Evolutionary conservation across 2,329 filamentous ascomycete genomes (phyloP), one percentile per base, ranked within the genome.

Genomic region (Bretziella fagacearum): DNA sequence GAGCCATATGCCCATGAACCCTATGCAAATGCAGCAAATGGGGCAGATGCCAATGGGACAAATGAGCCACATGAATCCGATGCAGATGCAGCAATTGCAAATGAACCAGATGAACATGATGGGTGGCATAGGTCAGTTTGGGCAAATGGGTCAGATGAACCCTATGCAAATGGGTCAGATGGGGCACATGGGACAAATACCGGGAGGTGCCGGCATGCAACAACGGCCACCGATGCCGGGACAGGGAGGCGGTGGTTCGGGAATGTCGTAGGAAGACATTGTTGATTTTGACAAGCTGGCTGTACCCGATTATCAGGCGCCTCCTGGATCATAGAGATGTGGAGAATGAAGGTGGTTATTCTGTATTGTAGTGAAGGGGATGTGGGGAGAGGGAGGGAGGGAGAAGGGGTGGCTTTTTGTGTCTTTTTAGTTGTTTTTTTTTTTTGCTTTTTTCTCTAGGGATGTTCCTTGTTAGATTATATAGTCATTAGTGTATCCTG

Each of bases 211-310:
- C 6, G 39, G 43, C 22, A 50, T 50, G 37, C 43, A 46, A 36
- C 48, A 50, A 32, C 43, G 44, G 23, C 48, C 48, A 20, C 48
- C 43, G 17, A 50, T 50, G 48, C 36, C 48, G 18, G 44, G 48
- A 10, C 48, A 47, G 33, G 48, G 44, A 25, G 48, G 48, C 13
- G 42, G 42, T 32, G 30, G 29, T 44, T 43, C 44, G 8, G 48
- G 48, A 13, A 46, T 50, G 48, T 46, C 48, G 11, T 50, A 50
- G 48, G 37, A 50, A n/a, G 48, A 47, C 35, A 50, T 50, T 36
- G 22, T 47, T 10, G 43, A 43, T 17, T 30, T 27, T 30, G 40
- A 43, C 27, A 26, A 43, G 17, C 40, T 43, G 26, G 29, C 40
- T 20, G 26, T 13, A 13, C 20, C 36, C 22, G 36, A 39, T 13